phyloP scores from a whole-genome alignment of 139 green algal genomes.

The Chlorella vulgaris region DNA sequence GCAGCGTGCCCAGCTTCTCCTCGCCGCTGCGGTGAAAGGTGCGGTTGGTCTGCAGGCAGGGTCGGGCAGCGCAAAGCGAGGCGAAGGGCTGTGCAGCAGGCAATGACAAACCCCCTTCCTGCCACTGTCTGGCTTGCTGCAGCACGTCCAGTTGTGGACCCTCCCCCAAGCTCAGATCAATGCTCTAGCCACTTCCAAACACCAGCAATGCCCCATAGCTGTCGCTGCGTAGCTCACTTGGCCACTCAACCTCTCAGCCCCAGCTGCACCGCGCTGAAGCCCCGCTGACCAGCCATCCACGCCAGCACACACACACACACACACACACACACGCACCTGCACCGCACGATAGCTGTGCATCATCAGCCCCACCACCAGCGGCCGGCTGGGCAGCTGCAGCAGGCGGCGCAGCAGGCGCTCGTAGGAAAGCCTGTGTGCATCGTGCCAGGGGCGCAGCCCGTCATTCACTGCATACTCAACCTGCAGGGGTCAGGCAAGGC shows the following conservation, averaged over 20 bases:
- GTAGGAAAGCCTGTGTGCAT: neutral
- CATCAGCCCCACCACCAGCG: conserved; percentile 9
- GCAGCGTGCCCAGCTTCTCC: neutral
- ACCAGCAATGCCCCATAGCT: too few relatives aligned
- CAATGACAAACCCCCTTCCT: too few relatives aligned
- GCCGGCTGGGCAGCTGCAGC: neutral
- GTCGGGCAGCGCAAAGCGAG: too few relatives aligned
- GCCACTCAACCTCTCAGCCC: too few relatives aligned
- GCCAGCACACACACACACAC: too few relatives aligned
- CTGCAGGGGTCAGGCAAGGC: neutral
- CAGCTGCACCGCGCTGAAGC: neutral
- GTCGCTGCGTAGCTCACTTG: too few relatives aligned
- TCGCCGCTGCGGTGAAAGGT: neutral
- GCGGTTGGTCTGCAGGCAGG: neutral
- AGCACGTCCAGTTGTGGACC: too few relatives aligned
- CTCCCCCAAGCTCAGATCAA: too few relatives aligned
- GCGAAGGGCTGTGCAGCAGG: too few relatives aligned
- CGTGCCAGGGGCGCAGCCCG: neutral
- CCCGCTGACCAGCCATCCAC: too few relatives aligned
- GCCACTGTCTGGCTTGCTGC: too few relatives aligned
- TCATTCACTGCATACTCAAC: conserved; percentile 15
- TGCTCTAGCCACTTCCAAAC: too few relatives aligned
- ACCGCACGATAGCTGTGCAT: neutral
- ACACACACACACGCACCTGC: neutral
- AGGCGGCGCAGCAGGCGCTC: conserved; percentile 19